phyloP scores from a whole-genome alignment of 805 yeast species.

The Ogataea wickerhamii region DNA sequence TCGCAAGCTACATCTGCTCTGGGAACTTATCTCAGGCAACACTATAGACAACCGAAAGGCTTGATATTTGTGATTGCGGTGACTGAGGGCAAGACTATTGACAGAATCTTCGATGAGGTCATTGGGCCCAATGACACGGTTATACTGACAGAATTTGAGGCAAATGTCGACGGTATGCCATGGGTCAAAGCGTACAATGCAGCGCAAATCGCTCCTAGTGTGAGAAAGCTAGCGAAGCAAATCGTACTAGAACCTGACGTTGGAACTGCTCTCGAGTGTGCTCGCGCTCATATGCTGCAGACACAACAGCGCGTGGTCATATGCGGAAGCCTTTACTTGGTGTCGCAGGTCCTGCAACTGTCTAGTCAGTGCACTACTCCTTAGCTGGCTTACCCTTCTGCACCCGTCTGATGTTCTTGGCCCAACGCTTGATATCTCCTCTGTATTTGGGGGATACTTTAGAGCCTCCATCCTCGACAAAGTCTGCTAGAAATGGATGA shows the following conservation, averaged over 20 bases:
- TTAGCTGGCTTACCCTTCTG: slow-evolving; percentile 34
- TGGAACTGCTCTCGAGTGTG: slow-evolving; percentile 25
- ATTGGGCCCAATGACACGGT: slow-evolving; percentile 50
- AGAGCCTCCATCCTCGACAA: slow-evolving; percentile 32
- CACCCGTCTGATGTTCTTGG: slow-evolving; percentile 34
- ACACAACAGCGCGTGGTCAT: slow-evolving; percentile 39
- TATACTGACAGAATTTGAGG: slow-evolving; percentile 58
- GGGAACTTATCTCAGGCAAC: slow-evolving; percentile 44
- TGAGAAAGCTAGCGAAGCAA: slow-evolving; percentile 22
- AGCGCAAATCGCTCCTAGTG: slow-evolving; percentile 27
- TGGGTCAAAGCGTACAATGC: slow-evolving; percentile 64
- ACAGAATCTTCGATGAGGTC: slow-evolving; percentile 48
- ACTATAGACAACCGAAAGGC: slow-evolving; percentile 8
- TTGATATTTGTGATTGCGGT: slow-evolving; percentile 67
- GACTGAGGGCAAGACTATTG: slow-evolving; percentile 66
- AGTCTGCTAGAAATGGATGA: slow-evolving; percentile 31
- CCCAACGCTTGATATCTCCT: slow-evolving; percentile 33
- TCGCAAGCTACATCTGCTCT: slow-evolving; percentile 78
- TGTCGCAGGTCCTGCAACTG: slow-evolving; percentile 48
- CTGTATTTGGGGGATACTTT: slow-evolving; percentile 23
- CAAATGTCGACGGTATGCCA: slow-evolving; percentile 82
- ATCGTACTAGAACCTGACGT: slow-evolving; percentile 27
- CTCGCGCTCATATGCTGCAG: slow-evolving; percentile 13
- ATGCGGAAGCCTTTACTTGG: slow-evolving; percentile 70
- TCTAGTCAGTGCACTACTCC: slow-evolving; percentile 3